A percentile compares a stretch with the other conserved stretches of the same genome.
Evolutionary conservation across 345 rosid species (phyloP).

Genomic region (Eutrema heterophyllum): DNA sequence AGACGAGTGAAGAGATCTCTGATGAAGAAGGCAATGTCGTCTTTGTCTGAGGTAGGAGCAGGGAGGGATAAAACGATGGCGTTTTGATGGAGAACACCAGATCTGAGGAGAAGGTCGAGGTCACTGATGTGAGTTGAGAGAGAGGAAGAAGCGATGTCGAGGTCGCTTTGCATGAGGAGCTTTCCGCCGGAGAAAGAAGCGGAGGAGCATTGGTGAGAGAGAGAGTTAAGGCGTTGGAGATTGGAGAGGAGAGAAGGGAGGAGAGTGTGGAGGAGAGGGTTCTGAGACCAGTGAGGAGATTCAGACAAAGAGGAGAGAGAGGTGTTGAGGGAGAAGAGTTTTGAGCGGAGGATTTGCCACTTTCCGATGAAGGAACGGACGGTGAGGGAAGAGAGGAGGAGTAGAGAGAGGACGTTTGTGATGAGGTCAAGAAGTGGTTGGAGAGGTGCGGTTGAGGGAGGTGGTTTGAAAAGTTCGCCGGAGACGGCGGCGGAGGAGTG

Average conservation of each 20-base stretch:
- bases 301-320: conserved; percentile 55
- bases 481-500: conserved; percentile 32
- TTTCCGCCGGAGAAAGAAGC: conserved; percentile 61
- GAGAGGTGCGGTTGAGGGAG: conserved; percentile 37
- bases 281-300: conserved; percentile 67
- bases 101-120: conserved; percentile 71
- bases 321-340: conserved; percentile 51
- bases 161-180: conserved; percentile 85
- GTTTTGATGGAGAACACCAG: conserved; percentile 73
- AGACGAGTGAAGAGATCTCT: conserved; percentile 73
- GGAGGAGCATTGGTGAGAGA: conserved; percentile 51
- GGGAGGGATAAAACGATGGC: conserved; percentile 74
- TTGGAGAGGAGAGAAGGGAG: conserved; percentile 65
- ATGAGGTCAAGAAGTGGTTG: conserved; percentile 57
- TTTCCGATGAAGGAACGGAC: conserved; percentile 65
- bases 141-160: conserved; percentile 65
- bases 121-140: conserved; percentile 55
- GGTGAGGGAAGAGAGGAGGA: conserved; percentile 52
- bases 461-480: conserved; percentile 24
- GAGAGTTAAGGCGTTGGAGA: conserved; percentile 68
- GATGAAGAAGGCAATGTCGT: conserved; percentile 54
- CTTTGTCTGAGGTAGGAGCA: conserved; percentile 46
- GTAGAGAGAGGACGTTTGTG: conserved; percentile 54
- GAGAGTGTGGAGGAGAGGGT: conserved; percentile 67
- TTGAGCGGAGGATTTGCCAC: conserved; percentile 66